Conservation (phyloP, 495 filamentous ascomycete species). For the Chaetomium tenue region DNA sequence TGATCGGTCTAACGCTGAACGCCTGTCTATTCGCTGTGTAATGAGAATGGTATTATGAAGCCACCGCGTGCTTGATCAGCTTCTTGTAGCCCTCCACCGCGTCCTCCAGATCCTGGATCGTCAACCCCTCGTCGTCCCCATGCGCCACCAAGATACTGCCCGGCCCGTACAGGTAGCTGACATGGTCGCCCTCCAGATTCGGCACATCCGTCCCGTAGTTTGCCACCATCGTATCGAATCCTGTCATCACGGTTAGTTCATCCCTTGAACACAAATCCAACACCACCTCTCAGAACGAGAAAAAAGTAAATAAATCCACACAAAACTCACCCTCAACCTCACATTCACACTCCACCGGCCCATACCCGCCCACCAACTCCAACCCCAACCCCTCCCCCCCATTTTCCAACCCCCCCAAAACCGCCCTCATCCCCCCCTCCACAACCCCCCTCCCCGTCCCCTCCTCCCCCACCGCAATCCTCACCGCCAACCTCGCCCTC, state of each 20-base stretch:
- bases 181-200: slow-evolving; percentile 67
- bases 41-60: neutral
- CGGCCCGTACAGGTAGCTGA: slow-evolving; percentile 84
- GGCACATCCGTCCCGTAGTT: slow-evolving; percentile 95
- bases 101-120: slow-evolving; percentile 61
- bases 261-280: neutral
- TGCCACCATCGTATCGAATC: slow-evolving; percentile 74
- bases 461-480: slow-evolving; percentile 71
- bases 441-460: slow-evolving; percentile 54
- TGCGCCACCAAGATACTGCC: slow-evolving; percentile 89
- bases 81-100: slow-evolving; percentile 71
- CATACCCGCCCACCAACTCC: slow-evolving; percentile 60
- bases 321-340: slow-evolving; percentile 64
- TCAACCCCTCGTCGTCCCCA: slow-evolving; percentile 77
- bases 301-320: neutral
- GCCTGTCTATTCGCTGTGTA: neutral
- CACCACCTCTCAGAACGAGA: neutral
- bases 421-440: slow-evolving; percentile 53
- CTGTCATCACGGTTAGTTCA: slow-evolving; percentile 31
- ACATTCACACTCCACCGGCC: slow-evolving; percentile 70
- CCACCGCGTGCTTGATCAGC: slow-evolving; percentile 62
- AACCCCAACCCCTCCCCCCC: slow-evolving; percentile 55
- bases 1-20: neutral
- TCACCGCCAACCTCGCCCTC: slow-evolving; percentile 61
- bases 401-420: slow-evolving; percentile 57